phyloP scores from a whole-genome alignment of 495 filamentous ascomycete genomes.

The Glonium stellatum region DNA sequence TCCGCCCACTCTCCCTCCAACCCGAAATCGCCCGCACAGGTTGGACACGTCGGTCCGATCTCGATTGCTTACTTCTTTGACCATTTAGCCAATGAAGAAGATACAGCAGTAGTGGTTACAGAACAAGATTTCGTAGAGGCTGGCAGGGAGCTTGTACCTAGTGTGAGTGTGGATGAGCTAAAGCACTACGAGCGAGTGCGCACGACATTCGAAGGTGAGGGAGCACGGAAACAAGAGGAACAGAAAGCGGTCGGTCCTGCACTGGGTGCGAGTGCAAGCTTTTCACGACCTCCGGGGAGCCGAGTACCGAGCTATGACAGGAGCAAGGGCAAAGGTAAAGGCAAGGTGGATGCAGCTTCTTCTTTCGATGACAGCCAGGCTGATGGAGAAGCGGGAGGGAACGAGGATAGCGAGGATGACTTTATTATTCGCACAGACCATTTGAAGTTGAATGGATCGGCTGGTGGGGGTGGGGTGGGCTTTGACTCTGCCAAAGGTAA shows the following conservation, averaged over 20 bases:
- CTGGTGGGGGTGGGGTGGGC: conserved; percentile 23
- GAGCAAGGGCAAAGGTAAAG: conserved; percentile 40
- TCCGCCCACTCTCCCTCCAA: conserved; percentile 17
- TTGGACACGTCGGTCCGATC: conserved; percentile 41
- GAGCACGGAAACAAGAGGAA: conserved; percentile 32
- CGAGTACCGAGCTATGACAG: conserved; percentile 20
- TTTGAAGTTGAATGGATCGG: conserved; percentile 24
- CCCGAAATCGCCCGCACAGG: background rate
- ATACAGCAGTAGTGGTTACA: conserved; percentile 76
- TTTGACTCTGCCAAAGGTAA: conserved; percentile 47
- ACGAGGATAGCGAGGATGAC: conserved; percentile 27
- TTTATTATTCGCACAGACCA: conserved; percentile 45
- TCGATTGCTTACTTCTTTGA: conserved; percentile 93
- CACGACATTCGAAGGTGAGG: conserved; percentile 61
- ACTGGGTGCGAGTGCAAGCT: background rate
- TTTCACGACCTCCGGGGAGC: conserved; percentile 16
- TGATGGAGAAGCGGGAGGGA: conserved; percentile 23
- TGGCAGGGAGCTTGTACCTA: conserved; percentile 77
- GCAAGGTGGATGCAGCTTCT: conserved; percentile 24
- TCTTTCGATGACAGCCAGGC: background rate
- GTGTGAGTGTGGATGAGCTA: conserved; percentile 87
- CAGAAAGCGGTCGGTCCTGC: conserved; percentile 1
- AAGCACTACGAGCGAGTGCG: conserved; percentile 85
- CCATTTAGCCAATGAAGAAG: conserved; percentile 72
- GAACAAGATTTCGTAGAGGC: conserved; percentile 82